Evolutionary conservation across 2,329 filamentous ascomycete genomes (phyloP).

Genomic region (Trichoderma sp.): DNA sequence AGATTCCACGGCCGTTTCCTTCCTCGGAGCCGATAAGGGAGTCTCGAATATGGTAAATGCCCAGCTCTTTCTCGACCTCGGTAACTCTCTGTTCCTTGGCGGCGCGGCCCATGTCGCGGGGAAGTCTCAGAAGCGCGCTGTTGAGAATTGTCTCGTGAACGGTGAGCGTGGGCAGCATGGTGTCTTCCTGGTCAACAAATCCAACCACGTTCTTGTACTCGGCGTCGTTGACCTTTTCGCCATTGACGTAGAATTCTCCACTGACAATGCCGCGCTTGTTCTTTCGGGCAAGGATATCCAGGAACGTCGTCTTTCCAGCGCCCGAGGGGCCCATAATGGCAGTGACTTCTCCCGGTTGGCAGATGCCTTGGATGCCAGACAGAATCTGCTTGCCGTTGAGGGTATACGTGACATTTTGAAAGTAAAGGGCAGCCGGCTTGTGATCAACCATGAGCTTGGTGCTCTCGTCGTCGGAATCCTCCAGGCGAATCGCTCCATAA

Average conservation of each 20-base stretch:
- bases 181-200: slow-evolving; percentile 98
- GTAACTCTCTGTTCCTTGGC: slow-evolving; percentile 90
- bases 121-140: slow-evolving; percentile 88
- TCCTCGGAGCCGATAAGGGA: slow-evolving; percentile 96
- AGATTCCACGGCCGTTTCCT: slow-evolving; percentile 90
- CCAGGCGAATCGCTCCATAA: slow-evolving; percentile 76
- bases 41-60: slow-evolving; percentile 90
- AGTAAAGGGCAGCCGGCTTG: slow-evolving; percentile 85
- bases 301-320: slow-evolving; percentile 94
- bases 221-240: slow-evolving; percentile 79
- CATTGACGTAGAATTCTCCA: slow-evolving; percentile 90
- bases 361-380: slow-evolving; percentile 75
- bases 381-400: slow-evolving; percentile 89
- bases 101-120: slow-evolving; percentile 80
- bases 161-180: slow-evolving; percentile 91
- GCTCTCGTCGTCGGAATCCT: slow-evolving; percentile 87
- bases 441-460: slow-evolving; percentile 88
- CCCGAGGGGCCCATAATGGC: slow-evolving; percentile 99
- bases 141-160: slow-evolving; percentile 98
- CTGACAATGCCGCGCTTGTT: slow-evolving; percentile 83
- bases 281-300: slow-evolving; percentile 94
- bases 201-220: slow-evolving; percentile 93
- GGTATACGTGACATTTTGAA: slow-evolving; percentile 82
- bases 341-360: slow-evolving; percentile 92
- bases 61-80: slow-evolving; percentile 94